Conservation (phyloP, 2,329 filamentous ascomycete species). For the Emmonsiellopsis sp. region DNA sequence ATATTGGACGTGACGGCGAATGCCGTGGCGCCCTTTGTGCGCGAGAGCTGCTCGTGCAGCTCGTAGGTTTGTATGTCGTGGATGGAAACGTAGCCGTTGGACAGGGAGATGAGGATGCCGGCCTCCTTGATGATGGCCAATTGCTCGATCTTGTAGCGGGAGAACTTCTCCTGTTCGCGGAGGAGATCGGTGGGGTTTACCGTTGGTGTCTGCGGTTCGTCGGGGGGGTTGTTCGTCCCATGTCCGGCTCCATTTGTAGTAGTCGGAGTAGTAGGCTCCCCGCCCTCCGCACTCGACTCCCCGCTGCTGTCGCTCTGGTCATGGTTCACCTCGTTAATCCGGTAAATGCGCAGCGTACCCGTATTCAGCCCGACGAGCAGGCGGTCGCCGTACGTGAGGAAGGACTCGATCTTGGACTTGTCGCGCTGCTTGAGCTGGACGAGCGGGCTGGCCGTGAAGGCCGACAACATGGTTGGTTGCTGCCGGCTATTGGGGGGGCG, state of each 20-base stretch:
- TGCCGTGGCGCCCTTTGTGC: constrained; percentile 77
- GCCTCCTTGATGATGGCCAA: constrained; percentile 93
- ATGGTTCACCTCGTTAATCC: constrained; percentile 59
- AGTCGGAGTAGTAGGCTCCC: no score
- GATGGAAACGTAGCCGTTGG: constrained; percentile 79
- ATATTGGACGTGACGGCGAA: constrained; percentile 96
- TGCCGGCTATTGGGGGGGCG: neutral
- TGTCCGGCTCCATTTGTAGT: constrained; percentile 5
- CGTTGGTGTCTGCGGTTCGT: constrained; percentile 11
- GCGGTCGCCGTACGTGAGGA: constrained; percentile 85
- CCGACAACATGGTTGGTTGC: constrained; percentile 68
- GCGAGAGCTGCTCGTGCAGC: constrained; percentile 66
- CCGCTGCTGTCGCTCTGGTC: constrained; percentile 20
- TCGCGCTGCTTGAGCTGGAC: constrained; percentile 93
- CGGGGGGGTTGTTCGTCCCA: neutral
- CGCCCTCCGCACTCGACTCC: constrained; percentile 4
- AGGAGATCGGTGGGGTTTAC: constrained; percentile 67
- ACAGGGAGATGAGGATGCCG: constrained; percentile 80
- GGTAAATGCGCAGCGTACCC: constrained; percentile 80
- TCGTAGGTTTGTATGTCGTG: constrained; percentile 82
- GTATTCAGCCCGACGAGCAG: constrained; percentile 87
- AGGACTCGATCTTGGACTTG: constrained; percentile 94
- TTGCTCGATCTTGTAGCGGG: constrained; percentile 80
- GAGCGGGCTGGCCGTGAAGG: constrained; percentile 91
- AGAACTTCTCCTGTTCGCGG: constrained; percentile 90